These are phyloP conservation scores for Trichoderma koningii DNA, from an alignment of 2,329 filamentous ascomycete species.

Conservation along the genomic window DNA sequence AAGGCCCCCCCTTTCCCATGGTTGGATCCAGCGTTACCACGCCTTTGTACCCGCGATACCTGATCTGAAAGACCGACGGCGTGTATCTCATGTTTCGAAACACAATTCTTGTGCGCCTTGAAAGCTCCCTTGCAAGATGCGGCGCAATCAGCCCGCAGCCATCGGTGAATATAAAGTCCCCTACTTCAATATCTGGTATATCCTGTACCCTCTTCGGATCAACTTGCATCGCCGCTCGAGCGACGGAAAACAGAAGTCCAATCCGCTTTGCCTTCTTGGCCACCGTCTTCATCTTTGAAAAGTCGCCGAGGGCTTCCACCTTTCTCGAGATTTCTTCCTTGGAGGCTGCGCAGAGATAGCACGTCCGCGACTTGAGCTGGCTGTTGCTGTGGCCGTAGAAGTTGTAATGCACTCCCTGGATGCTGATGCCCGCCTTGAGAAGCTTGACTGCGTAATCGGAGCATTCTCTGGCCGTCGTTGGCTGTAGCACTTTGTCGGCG, in stretches of 20 bases:
- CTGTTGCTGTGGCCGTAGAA: slow-evolving; percentile 49
- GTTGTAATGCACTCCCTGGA: slow-evolving; percentile 43
- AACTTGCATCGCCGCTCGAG: slow-evolving; percentile 38
- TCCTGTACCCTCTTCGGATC: slow-evolving; percentile 42
- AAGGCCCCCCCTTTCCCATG: slow-evolving; percentile 29
- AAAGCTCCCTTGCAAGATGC: slow-evolving; percentile 39
- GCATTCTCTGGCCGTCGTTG: slow-evolving; percentile 39
- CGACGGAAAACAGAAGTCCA: slow-evolving; percentile 45
- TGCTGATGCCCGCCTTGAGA: slow-evolving; percentile 38
- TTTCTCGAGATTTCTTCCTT: slow-evolving; percentile 39
- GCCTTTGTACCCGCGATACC: slow-evolving; percentile 48
- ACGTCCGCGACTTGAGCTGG: slow-evolving; percentile 46
- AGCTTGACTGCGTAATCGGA: slow-evolving; percentile 42
- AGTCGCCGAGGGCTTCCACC: slow-evolving; percentile 44
- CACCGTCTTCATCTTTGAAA: slow-evolving; percentile 46
- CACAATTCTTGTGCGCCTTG: slow-evolving; percentile 38
- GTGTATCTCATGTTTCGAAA: slow-evolving; percentile 43
- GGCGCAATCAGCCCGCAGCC: slow-evolving; percentile 45
- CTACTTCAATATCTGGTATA: slow-evolving; percentile 41
- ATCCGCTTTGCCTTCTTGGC: slow-evolving; percentile 48
- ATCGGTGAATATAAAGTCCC: slow-evolving; percentile 46
- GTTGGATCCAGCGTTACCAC: slow-evolving; percentile 44
- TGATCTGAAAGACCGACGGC: slow-evolving; percentile 46
- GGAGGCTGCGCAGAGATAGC: slow-evolving; percentile 42
- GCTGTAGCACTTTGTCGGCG: slow-evolving; percentile 28